phyloP scores from a whole-genome alignment of 140 eudicot genomes.

The Cichorium intybus region DNA sequence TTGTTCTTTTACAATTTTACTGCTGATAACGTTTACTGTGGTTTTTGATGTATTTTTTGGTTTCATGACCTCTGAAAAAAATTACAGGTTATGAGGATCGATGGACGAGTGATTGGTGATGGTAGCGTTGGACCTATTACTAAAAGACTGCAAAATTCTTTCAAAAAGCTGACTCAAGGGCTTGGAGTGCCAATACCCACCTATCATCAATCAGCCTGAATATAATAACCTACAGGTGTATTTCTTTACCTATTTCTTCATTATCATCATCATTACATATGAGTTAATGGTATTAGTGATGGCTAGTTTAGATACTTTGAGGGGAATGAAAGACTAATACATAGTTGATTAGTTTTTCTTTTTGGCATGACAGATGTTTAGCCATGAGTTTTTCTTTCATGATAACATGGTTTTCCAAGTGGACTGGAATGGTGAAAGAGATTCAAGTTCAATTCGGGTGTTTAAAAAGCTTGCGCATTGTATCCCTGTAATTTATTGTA shows the following conservation, averaged over 20 bases:
- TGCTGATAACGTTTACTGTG: background rate
- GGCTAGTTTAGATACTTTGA: background rate
- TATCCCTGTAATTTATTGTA: background rate
- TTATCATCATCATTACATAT: background rate
- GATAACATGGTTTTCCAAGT: slow-evolving; percentile 1
- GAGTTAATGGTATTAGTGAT: background rate
- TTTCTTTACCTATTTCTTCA: no score
- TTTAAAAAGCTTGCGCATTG: slow-evolving; percentile 1
- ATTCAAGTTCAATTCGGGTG: background rate
- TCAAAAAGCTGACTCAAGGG: slow-evolving; percentile 50
- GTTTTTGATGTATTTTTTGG: background rate
- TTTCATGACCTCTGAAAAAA: background rate
- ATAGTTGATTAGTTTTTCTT: no score
- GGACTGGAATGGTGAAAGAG: background rate
- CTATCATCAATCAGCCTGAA: slow-evolving; percentile 38
- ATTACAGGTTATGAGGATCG: slow-evolving; percentile 75
- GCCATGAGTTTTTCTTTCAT: background rate
- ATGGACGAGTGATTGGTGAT: slow-evolving; percentile 80
- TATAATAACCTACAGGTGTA: background rate
- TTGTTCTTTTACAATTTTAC: no score
- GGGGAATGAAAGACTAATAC: background rate
- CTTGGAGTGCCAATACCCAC: slow-evolving; percentile 88
- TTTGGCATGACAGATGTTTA: no score
- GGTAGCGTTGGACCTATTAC: slow-evolving; percentile 89
- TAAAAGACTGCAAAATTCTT: slow-evolving; percentile 63